phyloP scores from a whole-genome alignment of 2,329 filamentous ascomycete genomes.

The Alternaria panax region DNA sequence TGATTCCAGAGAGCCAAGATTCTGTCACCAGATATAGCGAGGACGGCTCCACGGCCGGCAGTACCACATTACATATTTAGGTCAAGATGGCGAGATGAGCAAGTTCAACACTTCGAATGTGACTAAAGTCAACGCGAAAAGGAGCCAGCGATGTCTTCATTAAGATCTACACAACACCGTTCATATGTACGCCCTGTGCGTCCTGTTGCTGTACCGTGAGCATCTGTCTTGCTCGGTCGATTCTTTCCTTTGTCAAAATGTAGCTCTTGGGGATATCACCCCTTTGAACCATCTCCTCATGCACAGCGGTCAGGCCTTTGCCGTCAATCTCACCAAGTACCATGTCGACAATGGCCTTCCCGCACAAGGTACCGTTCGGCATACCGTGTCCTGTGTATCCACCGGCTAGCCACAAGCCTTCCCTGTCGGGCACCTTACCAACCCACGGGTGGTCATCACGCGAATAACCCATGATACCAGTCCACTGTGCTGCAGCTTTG shows the following conservation, averaged over 20 bases:
- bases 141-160: neutral
- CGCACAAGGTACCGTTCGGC: conserved; percentile 74
- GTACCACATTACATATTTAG: neutral
- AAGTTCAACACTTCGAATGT: neutral
- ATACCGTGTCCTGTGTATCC: conserved; percentile 79
- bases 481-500: conserved; percentile 66
- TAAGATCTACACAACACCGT: conserved; percentile 31
- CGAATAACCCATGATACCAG: conserved; percentile 77
- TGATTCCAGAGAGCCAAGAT: too few relatives aligned
- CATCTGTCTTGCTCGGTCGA: conserved; percentile 38
- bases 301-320: conserved; percentile 39
- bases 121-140: neutral
- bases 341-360: conserved; percentile 68
- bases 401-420: conserved; percentile 68
- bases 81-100: neutral
- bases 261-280: conserved; percentile 50
- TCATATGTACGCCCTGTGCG: conserved; percentile 35
- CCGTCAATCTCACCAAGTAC: conserved; percentile 55
- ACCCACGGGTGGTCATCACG: conserved; percentile 75
- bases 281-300: conserved; percentile 42
- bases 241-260: conserved; percentile 47
- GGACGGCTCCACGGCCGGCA: neutral
- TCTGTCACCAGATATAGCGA: neutral
- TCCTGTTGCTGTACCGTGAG: conserved; percentile 49
- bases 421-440: conserved; percentile 66